Percentiles rank a stretch among this genome's conserved stretches.
phyloP scores from a whole-genome alignment of 208 protist species.

The Polymyxa betae region DNA sequence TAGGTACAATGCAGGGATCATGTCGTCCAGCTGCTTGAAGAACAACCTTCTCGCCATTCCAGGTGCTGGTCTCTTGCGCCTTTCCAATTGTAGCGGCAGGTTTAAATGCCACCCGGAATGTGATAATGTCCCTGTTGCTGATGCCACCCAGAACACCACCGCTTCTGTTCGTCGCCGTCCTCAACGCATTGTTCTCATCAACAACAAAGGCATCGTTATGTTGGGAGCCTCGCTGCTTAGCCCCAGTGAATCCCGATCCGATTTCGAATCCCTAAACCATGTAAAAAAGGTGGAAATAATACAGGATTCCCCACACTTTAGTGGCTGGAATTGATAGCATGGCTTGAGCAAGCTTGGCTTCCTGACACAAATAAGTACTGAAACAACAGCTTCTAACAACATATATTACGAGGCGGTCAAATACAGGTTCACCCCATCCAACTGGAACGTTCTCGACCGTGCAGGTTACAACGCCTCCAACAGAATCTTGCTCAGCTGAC shows the following conservation, averaged over 20 bases:
- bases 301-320: slow-evolving; percentile 51
- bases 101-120: slow-evolving; percentile 80
- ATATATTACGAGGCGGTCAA: slow-evolving; percentile 74
- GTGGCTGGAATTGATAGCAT: slow-evolving; percentile 77
- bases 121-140: slow-evolving; percentile 75
- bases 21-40: slow-evolving; percentile 76
- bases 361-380: slow-evolving; percentile 12
- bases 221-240: slow-evolving; percentile 67
- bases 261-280: slow-evolving; percentile 73
- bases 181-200: slow-evolving; percentile 25
- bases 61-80: slow-evolving; percentile 70
- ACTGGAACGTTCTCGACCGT: slow-evolving; percentile 69
- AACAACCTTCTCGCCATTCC: slow-evolving; percentile 66
- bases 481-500: slow-evolving; percentile 69
- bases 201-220: slow-evolving; percentile 78
- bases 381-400: not conserved
- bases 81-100: slow-evolving; percentile 79
- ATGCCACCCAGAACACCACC: slow-evolving; percentile 76
- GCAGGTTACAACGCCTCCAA: slow-evolving; percentile 75
- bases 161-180: slow-evolving; percentile 59
- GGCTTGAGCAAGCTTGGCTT: slow-evolving; percentile 79
- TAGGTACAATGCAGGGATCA: slow-evolving; percentile 79
- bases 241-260: slow-evolving; percentile 73
- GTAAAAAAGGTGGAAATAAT: slow-evolving; percentile 19
- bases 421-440: slow-evolving; percentile 77